Conservation (phyloP, 768 basidiomycete species). For the Boletus fagicola region DNA sequence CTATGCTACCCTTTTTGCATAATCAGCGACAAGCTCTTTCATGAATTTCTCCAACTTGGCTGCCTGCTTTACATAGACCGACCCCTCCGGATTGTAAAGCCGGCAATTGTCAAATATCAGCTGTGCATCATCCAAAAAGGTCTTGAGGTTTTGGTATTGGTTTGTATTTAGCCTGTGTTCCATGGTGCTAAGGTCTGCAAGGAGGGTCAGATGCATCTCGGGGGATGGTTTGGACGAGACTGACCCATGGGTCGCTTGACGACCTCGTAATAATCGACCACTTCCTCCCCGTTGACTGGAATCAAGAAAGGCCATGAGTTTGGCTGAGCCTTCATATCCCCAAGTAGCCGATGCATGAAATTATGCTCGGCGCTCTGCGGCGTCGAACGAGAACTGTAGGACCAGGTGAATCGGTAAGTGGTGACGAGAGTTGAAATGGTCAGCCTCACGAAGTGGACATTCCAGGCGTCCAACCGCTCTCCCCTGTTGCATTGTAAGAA, state of each 20-base stretch:
- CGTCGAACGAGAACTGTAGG: constrained; percentile 37
- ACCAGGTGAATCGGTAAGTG: constrained; percentile 1
- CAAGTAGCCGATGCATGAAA: constrained; percentile 74
- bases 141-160: constrained; percentile 71
- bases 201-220: background rate
- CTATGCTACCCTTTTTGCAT: constrained; percentile 21
- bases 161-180: constrained; percentile 86
- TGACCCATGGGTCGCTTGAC: constrained; percentile 91
- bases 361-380: constrained; percentile 57
- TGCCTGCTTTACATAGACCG: constrained; percentile 82
- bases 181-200: constrained; percentile 81
- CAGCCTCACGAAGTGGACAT: constrained; percentile 67
- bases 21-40: constrained; percentile 46
- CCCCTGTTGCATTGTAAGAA: constrained; percentile 46
- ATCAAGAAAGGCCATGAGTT: constrained; percentile 84
- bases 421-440: background rate
- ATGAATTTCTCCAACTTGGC: constrained; percentile 79
- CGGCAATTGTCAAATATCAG: constrained; percentile 90
- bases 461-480: constrained; percentile 89
- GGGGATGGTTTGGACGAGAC: constrained; percentile 24
- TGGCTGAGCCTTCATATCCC: constrained; percentile 73
- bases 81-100: constrained; percentile 78
- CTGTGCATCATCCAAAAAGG: constrained; percentile 76
- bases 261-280: constrained; percentile 86
- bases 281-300: constrained; percentile 79